Evolutionary conservation across 1,139 yeast genomes (phyloP).

Genomic region (Geotrichum candidum): DNA sequence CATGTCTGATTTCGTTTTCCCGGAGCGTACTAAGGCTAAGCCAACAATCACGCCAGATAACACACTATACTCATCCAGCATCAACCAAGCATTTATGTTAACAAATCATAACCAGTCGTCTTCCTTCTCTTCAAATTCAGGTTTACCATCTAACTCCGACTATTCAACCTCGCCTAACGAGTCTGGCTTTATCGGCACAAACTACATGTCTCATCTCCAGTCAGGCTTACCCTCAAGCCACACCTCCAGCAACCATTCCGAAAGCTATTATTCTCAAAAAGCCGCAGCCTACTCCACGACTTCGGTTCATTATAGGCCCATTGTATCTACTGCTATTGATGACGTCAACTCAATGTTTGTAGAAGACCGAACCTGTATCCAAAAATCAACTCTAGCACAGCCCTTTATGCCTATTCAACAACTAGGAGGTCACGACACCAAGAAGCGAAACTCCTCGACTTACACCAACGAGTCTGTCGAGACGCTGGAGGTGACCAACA

Average conservation of each 20-base stretch:
- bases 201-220: background rate
- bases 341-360: background rate
- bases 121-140: background rate
- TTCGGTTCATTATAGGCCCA: slow-evolving; percentile 4
- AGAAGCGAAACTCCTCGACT: slow-evolving; percentile 8
- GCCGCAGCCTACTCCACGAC: slow-evolving; percentile 3
- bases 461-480: slow-evolving; percentile 8
- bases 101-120: background rate
- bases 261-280: slow-evolving; percentile 2
- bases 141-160: background rate
- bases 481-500: background rate
- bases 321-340: background rate
- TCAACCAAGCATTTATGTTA: background rate
- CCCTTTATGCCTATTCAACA: background rate
- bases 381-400: background rate
- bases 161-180: slow-evolving; percentile 6
- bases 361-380: background rate
- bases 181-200: background rate
- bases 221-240: background rate
- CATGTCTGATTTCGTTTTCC: slow-evolving; percentile 14
- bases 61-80: background rate
- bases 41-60: slow-evolving; percentile 4
- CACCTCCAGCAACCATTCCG: background rate
- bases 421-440: background rate
- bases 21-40: slow-evolving; percentile 6